Conservation (phyloP, 1,284 basidiomycete genomes). For the Ustilago shanxiensis region DNA sequence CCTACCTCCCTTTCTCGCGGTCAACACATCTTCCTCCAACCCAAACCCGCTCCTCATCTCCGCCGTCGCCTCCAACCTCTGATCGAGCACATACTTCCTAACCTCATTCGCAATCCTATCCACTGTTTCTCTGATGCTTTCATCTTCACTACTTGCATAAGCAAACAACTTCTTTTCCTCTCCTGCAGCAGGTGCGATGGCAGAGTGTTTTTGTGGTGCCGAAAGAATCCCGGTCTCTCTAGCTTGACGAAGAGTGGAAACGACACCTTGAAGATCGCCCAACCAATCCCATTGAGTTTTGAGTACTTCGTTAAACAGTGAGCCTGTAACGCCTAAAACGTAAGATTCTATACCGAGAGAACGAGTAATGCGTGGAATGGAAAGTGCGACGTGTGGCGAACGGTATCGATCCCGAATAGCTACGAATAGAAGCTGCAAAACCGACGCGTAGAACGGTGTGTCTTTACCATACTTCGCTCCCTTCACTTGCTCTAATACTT, state of each 20-base stretch:
- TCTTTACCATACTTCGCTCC: conserved; percentile 46
- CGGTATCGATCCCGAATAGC: conserved; percentile 59
- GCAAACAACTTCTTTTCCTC: not conserved
- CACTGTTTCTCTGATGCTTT: conserved; percentile 48
- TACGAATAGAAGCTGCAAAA: conserved; percentile 60
- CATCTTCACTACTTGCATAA: conserved; percentile 27
- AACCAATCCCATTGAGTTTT: conserved; percentile 60
- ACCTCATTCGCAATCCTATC: conserved; percentile 49
- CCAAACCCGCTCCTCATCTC: not conserved
- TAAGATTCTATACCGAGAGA: conserved; percentile 54
- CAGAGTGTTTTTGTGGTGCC: conserved; percentile 8
- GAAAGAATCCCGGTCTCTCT: conserved; percentile 46
- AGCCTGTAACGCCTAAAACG: conserved; percentile 63
- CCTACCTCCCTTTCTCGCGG: not conserved
- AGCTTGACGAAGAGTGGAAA: conserved; percentile 32
- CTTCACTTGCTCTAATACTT: not conserved
- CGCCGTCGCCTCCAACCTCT: conserved; percentile 6
- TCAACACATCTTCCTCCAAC: conserved; percentile 1
- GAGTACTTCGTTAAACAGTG: conserved; percentile 61
- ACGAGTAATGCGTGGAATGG: conserved; percentile 43
- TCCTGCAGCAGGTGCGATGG: not conserved
- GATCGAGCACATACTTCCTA: conserved; percentile 38
- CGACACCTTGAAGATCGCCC: conserved; percentile 47
- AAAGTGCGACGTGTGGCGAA: conserved; percentile 54
- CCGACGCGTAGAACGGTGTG: conserved; percentile 62